Base-by-base conservation (phyloP, 176 grass and related monocot species). In the Themeda triandra region DNA sequence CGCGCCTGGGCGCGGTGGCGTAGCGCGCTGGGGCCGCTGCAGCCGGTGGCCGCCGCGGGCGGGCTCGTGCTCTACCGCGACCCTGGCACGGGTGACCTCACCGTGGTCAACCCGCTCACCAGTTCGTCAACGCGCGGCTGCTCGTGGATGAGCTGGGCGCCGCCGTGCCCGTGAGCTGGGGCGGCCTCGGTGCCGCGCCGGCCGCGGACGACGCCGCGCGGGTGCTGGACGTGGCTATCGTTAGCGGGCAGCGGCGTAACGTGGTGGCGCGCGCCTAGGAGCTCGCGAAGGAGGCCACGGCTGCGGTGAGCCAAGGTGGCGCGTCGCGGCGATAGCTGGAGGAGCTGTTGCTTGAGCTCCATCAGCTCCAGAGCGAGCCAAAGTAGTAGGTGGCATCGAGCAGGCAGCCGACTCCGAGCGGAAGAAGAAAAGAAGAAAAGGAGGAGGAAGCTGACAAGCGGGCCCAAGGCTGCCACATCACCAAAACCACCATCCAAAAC, bases 71-170 rank as follows among this genome's bases (percentile, higher is more conserved):
- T 94, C 14, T 95, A 94, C 89, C 91, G 80, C 54, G 82, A 82
- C 1, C 27, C 5, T 3, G 44, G 19, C 37, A 85, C 81, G 0
- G 91, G 89, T 1, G 63, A 66, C 14, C 90, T 99, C 41, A 80
- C 87, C 30, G 89, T 99, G 12, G 77, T 64, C 36, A 99, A 99
- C 67, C 96, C 93, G 19, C 79, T 99, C 35, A 99, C 84, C 94
- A 97, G 73, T 94, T 90, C 82, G 73, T 69, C 17, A 97, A 88
- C 84, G 87, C 91, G 24, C 75, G 84, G 60, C 60, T 92, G n/a
- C 75, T 97, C 41, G 86, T 78, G 67, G 87, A 88, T 11, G 83
- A 89, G 27, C 59, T 75, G 5, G 70, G 73, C 17, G 86, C 73
- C 4, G 92, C 79, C 15, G 62, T 89, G 66, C 82, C 67, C 0